A percentile compares a stretch with the other conserved stretches of the same genome.
phyloP scores from a whole-genome alignment of 2,329 filamentous ascomycete genomes.

The Dactylella cylindrospora region DNA sequence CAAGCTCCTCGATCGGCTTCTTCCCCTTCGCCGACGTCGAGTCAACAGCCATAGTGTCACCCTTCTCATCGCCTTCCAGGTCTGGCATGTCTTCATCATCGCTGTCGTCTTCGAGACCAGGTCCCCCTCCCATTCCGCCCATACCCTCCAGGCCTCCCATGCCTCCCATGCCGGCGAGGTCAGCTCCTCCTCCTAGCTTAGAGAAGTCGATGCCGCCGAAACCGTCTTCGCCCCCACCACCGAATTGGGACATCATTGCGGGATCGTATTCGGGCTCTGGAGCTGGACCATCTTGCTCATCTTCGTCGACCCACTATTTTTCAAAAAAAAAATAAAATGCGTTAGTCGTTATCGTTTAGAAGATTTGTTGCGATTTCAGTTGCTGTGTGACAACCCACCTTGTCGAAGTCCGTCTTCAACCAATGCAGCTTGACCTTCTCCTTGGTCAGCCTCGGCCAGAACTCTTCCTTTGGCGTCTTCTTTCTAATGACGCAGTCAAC shows the following conservation, averaged over 20 bases:
- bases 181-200: conserved; percentile 71
- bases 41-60: conserved; percentile 23
- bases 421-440: conserved; percentile 86
- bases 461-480: conserved; percentile 93
- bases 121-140: conserved; percentile 10
- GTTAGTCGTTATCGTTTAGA: neutral
- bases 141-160: conserved; percentile 48
- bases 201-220: conserved; percentile 85
- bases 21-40: conserved; percentile 21
- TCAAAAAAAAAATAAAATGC: neutral
- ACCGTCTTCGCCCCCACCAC: conserved; percentile 51
- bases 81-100: conserved; percentile 49
- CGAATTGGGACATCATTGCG: conserved; percentile 55
- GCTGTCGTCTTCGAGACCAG: conserved; percentile 44
- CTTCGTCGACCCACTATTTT: conserved; percentile 80
- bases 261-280: conserved; percentile 60
- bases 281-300: conserved; percentile 88
- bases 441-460: conserved; percentile 94
- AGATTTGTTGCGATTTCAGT: neutral
- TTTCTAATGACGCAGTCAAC: conserved; percentile 90
- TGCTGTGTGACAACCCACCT: conserved; percentile 60
- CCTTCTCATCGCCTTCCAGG: conserved; percentile 46
- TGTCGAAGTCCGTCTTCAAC: conserved; percentile 98
- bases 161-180: conserved; percentile 55
- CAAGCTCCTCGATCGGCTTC: conserved; percentile 22